Conservation (phyloP, 352 stramenopile species). For the Phytophthora citrophthora region DNA sequence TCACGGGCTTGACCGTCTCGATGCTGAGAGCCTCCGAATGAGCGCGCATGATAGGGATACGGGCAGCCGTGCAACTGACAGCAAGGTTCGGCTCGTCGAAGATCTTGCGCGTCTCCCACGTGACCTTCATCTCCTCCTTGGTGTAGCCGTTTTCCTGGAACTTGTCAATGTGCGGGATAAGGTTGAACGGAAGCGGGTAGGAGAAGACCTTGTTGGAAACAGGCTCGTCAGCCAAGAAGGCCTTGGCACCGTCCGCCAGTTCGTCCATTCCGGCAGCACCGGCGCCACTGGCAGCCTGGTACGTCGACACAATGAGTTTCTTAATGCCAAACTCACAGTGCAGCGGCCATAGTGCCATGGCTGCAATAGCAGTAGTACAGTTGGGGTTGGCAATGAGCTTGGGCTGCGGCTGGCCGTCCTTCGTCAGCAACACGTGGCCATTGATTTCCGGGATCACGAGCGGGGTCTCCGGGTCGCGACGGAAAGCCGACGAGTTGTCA, state of each 20-base stretch:
- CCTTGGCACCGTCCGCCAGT: slow-evolving; percentile 89
- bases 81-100: slow-evolving; percentile 88
- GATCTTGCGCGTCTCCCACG: slow-evolving; percentile 99
- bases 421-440: slow-evolving; percentile 79
- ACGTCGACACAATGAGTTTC: slow-evolving; percentile 96
- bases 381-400: slow-evolving; percentile 99
- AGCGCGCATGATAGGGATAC: slow-evolving; percentile 96
- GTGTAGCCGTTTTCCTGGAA: slow-evolving; percentile 99
- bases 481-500: slow-evolving; percentile 98
- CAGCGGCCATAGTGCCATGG: slow-evolving; percentile 97
- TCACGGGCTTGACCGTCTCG: slow-evolving; percentile 92
- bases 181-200: slow-evolving; percentile 98
- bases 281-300: slow-evolving; percentile 93
- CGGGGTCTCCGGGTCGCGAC: slow-evolving; percentile 91
- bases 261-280: slow-evolving; percentile 95
- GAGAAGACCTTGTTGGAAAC: slow-evolving; percentile 95
- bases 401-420: slow-evolving; percentile 46
- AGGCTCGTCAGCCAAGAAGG: slow-evolving; percentile 75
- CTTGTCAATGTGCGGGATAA: slow-evolving; percentile 99
- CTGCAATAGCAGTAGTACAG: slow-evolving; percentile 97
- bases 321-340: slow-evolving; percentile 97
- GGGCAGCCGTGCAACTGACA: slow-evolving; percentile 95
- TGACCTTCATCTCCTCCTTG: slow-evolving; percentile 99
- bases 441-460: slow-evolving; percentile 97
- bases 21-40: slow-evolving; percentile 97